Conservation (phyloP, 148 eudicot species). For the Chenopodium formosanum region DNA sequence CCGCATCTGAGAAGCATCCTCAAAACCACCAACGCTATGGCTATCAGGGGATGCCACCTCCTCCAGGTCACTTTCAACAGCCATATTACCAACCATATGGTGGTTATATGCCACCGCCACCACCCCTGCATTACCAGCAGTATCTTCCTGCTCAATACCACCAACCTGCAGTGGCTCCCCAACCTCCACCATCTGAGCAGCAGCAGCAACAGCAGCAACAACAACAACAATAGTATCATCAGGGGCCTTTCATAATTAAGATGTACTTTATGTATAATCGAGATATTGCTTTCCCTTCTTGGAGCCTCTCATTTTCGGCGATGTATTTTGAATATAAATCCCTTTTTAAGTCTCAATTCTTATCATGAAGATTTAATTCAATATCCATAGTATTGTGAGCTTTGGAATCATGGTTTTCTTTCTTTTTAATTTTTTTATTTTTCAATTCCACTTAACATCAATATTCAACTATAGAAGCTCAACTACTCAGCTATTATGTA, state of each 20-base stretch:
- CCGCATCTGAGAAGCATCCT: constrained; percentile 37
- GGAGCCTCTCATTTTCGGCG: constrained; percentile 7
- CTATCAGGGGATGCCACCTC: constrained; percentile 56
- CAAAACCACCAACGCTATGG: constrained; percentile 44
- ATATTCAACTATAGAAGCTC: no score
- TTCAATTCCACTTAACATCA: no score
- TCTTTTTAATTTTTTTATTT: no score
- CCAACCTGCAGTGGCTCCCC: constrained; percentile 27
- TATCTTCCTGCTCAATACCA: constrained; percentile 45
- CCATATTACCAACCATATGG: constrained; percentile 72
- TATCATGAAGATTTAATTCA: neutral
- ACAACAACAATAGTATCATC: constrained; percentile 22
- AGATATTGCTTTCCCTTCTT: neutral
- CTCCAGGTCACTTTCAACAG: constrained; percentile 61
- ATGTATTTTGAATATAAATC: constrained; percentile 16
- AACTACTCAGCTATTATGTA: no score
- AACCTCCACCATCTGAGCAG: constrained; percentile 29
- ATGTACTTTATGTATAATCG: neutral
- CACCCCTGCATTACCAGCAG: constrained; percentile 59
- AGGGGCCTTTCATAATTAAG: constrained; percentile 27
- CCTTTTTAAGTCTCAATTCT: neutral
- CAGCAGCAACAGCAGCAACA: constrained; percentile 22
- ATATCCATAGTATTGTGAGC: no score
- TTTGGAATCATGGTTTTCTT: no score
- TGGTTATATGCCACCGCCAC: constrained; percentile 66